Evolutionary conservation across 345 rosid genomes (phyloP), one percentile per base, ranked within the genome.

Genomic region (Dimocarpus longan): DNA sequence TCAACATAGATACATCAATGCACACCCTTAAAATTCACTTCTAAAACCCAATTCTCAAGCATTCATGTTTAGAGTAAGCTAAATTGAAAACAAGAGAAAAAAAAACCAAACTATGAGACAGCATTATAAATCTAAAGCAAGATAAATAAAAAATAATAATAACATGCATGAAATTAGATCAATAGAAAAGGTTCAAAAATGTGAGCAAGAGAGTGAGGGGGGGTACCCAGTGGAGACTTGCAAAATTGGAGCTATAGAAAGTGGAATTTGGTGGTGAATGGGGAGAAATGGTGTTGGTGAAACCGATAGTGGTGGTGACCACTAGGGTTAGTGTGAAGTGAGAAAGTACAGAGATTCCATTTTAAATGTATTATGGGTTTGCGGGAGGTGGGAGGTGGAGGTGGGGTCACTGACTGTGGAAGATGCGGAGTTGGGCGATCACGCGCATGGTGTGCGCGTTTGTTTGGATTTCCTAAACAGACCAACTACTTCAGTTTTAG

Each of bases 291-390:
- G 46, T 32, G n/a, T 11, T n/a, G 67, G 54, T 6, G 52, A 59
- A 60, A 19, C 11, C 6, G 71, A 59, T 2, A 4, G 54, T 24
- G 8, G 66, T 18, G 16, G 3, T 39, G n/a, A 59, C 63, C 18
- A 59, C 37, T 39, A 71, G 65, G 75, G 75, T 71, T 71, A 32
- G 63, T 54, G 65, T 54, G 48, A 19, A 32, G 16, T 71, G 32
- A 21, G 24, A 10, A 60, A 71, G 65, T 60, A 54, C 46, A 73
- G 66, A 13, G 66, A 10, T 39, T 43, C 71, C 71, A 4, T 10
- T 9, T 32, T 1, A 59, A 32, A n/a, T 19, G 52, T 39, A 48
- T 59, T 22, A 18, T 57, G 28, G 65, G 21, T 21, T 73, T 73
- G 19, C 43, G 76, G 8, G 21, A 60, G 24, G 59, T 16, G 37